Evolutionary conservation across 2,329 filamentous ascomycete genomes (phyloP), one percentile per base, ranked within the genome.

Genomic region (Calonectria pteridis): DNA sequence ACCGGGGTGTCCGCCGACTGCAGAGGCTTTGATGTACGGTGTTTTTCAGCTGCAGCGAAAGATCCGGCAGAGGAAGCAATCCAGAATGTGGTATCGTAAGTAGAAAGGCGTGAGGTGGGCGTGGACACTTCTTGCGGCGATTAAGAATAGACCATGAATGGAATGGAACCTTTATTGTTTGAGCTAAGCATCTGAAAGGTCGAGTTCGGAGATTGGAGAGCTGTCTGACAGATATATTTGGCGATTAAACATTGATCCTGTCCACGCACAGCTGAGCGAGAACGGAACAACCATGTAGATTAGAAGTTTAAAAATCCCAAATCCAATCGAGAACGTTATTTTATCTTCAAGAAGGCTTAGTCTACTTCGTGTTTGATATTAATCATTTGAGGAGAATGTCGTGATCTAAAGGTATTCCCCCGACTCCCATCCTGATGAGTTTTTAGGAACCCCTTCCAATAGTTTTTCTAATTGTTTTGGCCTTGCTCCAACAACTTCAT

Each of bases 11-110:
- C 87, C 87, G 77, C 89, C 84, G 10, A 86, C 87, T 10, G 81
- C 84, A 28, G 87, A 89, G 81, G 87, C 87, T 5, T 76, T 89
- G 67, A 84, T 88, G 83, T 87, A 88, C 73, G 87, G 91, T 13
- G 89, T 94, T 65, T 92, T 94, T 80, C 90, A 93, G 83, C 81
- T 94, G 77, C 92, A 94, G 85, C 91, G 89, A 83, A 94, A 94
- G 88, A 93, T 94, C 85, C 87, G 92, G 62, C 85, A 82, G 64
- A 87, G 85, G 9, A 86, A 84, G 78, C 82, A 85, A 50, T 85
- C 85, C 4, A 82, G 87, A 50, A 88, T 89, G 82, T 89, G 88
- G 88, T 89, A 90, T 75, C 81, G 88, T 20, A 55, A 55, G 11
- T 55, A 55, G 28, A 28, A 55, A 6, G 10, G 13, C 7, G 6